Evolutionary conservation across 495 filamentous ascomycete species (phyloP), one percentile per base, ranked within the genome.

Genomic region (Trichocladium uniseriatum): DNA sequence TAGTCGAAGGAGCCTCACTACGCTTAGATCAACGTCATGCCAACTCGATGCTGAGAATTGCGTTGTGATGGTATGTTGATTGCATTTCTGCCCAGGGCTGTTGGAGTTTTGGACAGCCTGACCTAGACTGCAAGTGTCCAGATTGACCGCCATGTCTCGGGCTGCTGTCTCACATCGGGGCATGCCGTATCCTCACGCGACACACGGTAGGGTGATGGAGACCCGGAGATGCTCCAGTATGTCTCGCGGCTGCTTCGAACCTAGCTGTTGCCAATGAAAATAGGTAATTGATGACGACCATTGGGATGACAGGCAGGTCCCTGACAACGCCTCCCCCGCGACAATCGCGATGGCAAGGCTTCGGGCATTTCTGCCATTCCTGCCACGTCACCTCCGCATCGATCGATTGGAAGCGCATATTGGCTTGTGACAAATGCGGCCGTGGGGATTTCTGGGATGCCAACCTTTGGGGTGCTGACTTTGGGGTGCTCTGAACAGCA

Each of bases 11-110:
- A 36, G 31, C 43, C 39, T 36, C 37, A 14, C 15, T 20, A 41
- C 20, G 32, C 44, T 52, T 40, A 40, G 38, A 21, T 45, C 48
- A 31, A 45, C 43, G 48, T 34, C 49, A 35, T 35, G 49, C 29
- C 13, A 41, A 7, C n/a, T 21, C 34, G 11, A 13, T 18, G 14
- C 16, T 11, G n/a, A 15, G 22, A 22, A 32, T 21, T n/a, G 14
- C 13, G 21, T 3, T 11, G 31, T 32, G 31, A 14, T 29, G 5
- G 10, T 29, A 5, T 5, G 5, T 5, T 5, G 5, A 10, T 29
- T 29, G 27, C 5, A 29, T 10, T 29, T 10, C 27, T 5, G 5
- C 27, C 10, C 27, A n/a, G n/a, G n/a, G n/a, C n/a, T n/a, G n/a
- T n/a, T n/a, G n/a, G n/a, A n/a, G n/a, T n/a, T n/a, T n/a, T n/a